These are phyloP conservation scores for Colletotrichum euphorbiae DNA, from an alignment of 2,329 filamentous ascomycete genomes.

Conservation along the genomic window DNA sequence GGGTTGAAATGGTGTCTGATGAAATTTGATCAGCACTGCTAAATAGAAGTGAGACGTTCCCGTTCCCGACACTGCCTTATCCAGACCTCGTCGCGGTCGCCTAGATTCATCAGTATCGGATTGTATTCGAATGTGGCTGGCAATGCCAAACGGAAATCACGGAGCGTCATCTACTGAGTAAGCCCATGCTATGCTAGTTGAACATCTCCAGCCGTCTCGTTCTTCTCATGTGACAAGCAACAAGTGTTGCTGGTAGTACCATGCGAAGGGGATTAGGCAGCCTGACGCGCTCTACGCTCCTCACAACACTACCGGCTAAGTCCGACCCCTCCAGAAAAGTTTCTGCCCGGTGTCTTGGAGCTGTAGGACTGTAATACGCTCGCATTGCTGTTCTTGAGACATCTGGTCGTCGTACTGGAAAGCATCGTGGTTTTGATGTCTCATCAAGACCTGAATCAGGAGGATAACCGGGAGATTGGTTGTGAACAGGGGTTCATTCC, in stretches of 20 bases:
- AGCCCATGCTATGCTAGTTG: no score
- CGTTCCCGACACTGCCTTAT: no score
- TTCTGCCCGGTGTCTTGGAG: neutral
- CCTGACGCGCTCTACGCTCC: neutral
- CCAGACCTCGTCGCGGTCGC: no score
- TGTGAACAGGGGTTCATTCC: slow-evolving; percentile 20
- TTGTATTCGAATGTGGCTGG: neutral
- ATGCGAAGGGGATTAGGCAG: neutral
- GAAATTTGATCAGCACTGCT: neutral
- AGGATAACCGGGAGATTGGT: slow-evolving; percentile 27
- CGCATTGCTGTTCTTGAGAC: slow-evolving; percentile 29
- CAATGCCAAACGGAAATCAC: neutral
- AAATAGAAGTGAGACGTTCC: slow-evolving; percentile 2
- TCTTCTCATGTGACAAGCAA: slow-evolving; percentile 1
- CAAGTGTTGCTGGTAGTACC: neutral
- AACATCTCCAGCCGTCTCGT: neutral
- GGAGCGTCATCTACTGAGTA: neutral
- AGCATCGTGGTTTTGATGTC: slow-evolving; percentile 15
- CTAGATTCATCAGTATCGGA: neutral
- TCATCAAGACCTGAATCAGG: slow-evolving; percentile 10
- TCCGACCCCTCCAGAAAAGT: neutral
- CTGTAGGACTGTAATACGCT: slow-evolving; percentile 1
- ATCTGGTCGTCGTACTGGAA: neutral
- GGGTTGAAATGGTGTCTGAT: neutral
- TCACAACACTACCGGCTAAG: neutral